A percentile compares a stretch with the other conserved stretches of the same genome.
Evolutionary conservation across 2,329 filamentous ascomycete species (phyloP).

Genomic region (Elsinoe ampelina): DNA sequence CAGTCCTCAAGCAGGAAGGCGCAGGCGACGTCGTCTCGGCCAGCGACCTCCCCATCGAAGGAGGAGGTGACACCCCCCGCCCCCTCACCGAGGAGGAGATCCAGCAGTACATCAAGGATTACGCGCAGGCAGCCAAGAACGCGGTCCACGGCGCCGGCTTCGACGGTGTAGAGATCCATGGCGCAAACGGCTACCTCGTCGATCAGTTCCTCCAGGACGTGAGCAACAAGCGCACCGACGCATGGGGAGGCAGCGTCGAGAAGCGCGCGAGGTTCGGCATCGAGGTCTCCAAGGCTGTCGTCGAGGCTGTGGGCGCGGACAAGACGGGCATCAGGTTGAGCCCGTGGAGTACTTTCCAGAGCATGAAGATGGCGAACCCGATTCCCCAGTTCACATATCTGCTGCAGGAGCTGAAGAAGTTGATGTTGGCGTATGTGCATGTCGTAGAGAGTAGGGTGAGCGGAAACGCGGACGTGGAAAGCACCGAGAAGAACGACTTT

Average conservation of each 20-base stretch:
- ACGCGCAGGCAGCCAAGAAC: conserved; percentile 36
- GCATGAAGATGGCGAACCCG: conserved; percentile 54
- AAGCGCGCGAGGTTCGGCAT: conserved; percentile 44
- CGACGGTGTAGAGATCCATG: conserved; percentile 51
- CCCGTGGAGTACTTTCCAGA: conserved; percentile 53
- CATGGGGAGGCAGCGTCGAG: conserved; percentile 40
- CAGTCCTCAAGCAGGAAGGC: conserved; percentile 28
- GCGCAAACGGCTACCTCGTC: conserved; percentile 46
- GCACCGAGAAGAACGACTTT: conserved; percentile 34
- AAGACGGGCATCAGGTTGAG: conserved; percentile 49
- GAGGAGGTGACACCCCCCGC: conserved; percentile 22
- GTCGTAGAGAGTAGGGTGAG: conserved; percentile 49
- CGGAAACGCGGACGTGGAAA: conserved; percentile 35
- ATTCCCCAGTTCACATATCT: conserved; percentile 55
- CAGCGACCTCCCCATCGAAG: conserved; percentile 26
- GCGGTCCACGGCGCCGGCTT: conserved; percentile 43
- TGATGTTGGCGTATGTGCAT: conserved; percentile 53
- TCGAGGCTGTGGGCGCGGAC: conserved; percentile 43
- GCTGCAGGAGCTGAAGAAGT: conserved; percentile 40
- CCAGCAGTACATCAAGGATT: conserved; percentile 28
- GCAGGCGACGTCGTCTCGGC: conserved; percentile 23
- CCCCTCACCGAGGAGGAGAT: conserved; percentile 33
- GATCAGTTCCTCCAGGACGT: conserved; percentile 55
- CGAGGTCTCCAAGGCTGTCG: conserved; percentile 45
- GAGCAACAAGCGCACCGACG: conserved; percentile 45